Base-by-base conservation (phyloP, 495 filamentous ascomycete species). In the Trichocladium uniseriatum region DNA sequence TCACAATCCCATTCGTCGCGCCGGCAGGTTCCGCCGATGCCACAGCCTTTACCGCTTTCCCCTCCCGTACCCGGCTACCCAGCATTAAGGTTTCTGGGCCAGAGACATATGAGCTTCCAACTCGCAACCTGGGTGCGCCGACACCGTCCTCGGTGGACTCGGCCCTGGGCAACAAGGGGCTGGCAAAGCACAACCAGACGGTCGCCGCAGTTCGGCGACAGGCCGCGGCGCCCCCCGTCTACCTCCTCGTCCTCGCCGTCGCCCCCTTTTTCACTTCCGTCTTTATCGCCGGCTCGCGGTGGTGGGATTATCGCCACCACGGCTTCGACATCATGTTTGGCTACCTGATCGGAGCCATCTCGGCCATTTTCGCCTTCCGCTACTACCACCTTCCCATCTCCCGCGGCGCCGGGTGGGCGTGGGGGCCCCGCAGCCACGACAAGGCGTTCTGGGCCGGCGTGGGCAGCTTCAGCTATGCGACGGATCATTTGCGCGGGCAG, bases 281-380 rank as follows among this genome's bases (percentile, higher is more conserved):
- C 43, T 80, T 75, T 53, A 70, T 82, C 39, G 63, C 78, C 19
- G 71, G 75, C 37, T 80, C 76, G n/a, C 71, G 79, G 16, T 81
- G 75, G 65, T 81, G 88, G 74, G 89, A 95, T 60, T 88, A 84
- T 58, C 76, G 87, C 8, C 89, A 95, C 56, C 87, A 94, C 66
- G 86, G 83, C 11, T 94, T 95, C 66, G 89, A 95, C 51, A 89
- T 94, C 37, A 72, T 95, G 19, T 86, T 83, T 21, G 87, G 88
- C 6, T 82, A 76, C 18, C 58, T 84, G 2, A 78, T 90, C 38
- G 86, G 86, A 7, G 57, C 64, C 19, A 55, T 74, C 32, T 52
- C 52, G 5, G 65, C 76, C 10, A 63, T 72, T 46, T 78, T 75
- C 52, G 56, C 72, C 19, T 79, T 79, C 63, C 62, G 69, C 16